Percentiles rank a stretch among this genome's conserved stretches.
Evolutionary conservation across 257 asterid species (phyloP).

Genomic region (Thymus mandschuricus): DNA sequence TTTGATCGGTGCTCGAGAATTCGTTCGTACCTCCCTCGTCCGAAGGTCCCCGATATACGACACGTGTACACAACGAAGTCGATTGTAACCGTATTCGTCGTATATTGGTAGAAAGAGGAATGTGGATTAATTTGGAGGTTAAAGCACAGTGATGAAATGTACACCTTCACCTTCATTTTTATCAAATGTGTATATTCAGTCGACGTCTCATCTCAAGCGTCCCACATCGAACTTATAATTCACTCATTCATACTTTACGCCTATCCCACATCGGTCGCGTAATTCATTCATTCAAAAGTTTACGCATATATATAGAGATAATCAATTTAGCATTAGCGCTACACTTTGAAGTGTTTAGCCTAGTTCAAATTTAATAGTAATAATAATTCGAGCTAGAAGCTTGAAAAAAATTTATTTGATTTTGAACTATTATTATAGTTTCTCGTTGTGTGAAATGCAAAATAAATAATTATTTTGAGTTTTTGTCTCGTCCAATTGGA

Average conservation of each 20-base stretch:
- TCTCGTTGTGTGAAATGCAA: not conserved
- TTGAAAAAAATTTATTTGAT: no score
- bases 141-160: not conserved
- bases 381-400: no score
- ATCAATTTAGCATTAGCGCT: no score
- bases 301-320: no score
- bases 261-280: no score
- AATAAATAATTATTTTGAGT: not conserved
- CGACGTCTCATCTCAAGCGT: not conserved
- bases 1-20: not conserved
- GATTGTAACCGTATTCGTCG: not conserved
- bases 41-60: not conserved
- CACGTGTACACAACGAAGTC: not conserved
- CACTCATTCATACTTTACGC: not conserved
- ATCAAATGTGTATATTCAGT: no score
- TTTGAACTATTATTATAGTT: no score
- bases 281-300: not conserved
- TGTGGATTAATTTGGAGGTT: not conserved
- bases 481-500: constrained; percentile 6
- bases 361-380: no score
- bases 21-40: not conserved
- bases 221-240: not conserved
- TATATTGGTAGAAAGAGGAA: not conserved
- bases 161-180: not conserved
- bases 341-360: no score